A percentile compares a stretch with the other conserved stretches of the same genome.
These are phyloP conservation scores for Trichophaea hybrida DNA, from an alignment of 2,329 filamentous ascomycete species.

Conservation along the genomic window DNA sequence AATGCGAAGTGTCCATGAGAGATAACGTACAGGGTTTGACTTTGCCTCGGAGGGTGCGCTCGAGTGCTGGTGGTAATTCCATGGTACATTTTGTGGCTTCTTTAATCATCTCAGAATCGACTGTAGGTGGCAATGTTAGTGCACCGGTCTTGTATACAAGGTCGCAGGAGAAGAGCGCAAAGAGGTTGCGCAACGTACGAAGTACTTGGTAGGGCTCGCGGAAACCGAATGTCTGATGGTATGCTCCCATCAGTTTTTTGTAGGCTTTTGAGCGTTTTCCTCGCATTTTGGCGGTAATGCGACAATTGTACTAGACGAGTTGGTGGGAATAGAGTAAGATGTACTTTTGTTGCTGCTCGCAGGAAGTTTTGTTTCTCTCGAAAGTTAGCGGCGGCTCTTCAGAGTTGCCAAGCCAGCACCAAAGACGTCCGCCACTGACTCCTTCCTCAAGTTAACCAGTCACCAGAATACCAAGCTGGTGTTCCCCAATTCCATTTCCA, in stretches of 20 bases:
- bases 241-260: constrained; percentile 87
- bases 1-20: neutral
- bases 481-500: too few relatives aligned
- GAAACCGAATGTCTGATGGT: constrained; percentile 74
- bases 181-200: constrained; percentile 37
- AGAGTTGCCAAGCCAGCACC: too few relatives aligned
- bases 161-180: neutral
- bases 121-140: constrained; percentile 30
- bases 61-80: constrained; percentile 62
- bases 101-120: constrained; percentile 72
- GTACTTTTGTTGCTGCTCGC: too few relatives aligned
- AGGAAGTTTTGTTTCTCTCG: too few relatives aligned
- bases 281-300: constrained; percentile 41
- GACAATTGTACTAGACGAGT: neutral
- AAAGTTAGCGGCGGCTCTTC: too few relatives aligned
- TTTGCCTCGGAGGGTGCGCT: constrained; percentile 72
- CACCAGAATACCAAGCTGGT: too few relatives aligned
- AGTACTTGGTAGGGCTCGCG: constrained; percentile 89
- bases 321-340: too few relatives aligned
- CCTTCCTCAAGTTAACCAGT: neutral
- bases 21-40: constrained; percentile 57
- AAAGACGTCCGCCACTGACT: neutral
- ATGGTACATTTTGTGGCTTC: constrained; percentile 77
- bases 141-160: neutral
- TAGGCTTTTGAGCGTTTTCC: constrained; percentile 60